These are phyloP conservation scores for Clarireedia homoeocarpa DNA, from an alignment of 2,329 filamentous ascomycete species.

Conservation along the genomic window DNA sequence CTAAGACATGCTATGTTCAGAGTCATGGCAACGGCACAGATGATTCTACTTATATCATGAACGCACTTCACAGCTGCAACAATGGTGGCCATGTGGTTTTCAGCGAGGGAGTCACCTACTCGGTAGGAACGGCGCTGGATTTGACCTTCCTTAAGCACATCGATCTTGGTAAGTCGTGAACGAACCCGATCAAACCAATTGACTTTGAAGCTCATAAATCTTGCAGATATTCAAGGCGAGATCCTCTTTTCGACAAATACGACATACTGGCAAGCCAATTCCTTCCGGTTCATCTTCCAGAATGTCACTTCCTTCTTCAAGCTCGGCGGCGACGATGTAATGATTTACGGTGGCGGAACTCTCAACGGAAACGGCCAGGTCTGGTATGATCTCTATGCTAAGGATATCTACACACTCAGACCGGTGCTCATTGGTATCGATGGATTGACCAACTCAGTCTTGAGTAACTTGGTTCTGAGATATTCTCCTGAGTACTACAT, in stretches of 20 bases:
- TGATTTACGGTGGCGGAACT: conserved; percentile 58
- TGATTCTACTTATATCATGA: conserved; percentile 40
- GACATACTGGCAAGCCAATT: conserved; percentile 58
- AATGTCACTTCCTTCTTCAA: conserved; percentile 61
- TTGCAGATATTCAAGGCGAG: conserved; percentile 46
- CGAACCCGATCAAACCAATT: not conserved
- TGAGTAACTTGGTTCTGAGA: conserved; percentile 51
- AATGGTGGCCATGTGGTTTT: conserved; percentile 52
- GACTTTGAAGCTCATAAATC: not conserved
- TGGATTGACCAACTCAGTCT: conserved; percentile 47
- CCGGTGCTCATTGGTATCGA: conserved; percentile 51
- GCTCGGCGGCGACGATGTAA: conserved; percentile 57
- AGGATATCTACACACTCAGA: conserved; percentile 47
- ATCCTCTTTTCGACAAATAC: conserved; percentile 59
- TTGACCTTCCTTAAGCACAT: conserved; percentile 56
- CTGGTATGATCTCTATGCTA: conserved; percentile 50
- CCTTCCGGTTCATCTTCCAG: conserved; percentile 58
- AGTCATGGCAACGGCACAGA: conserved; percentile 23
- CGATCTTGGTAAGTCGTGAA: conserved; percentile 44
- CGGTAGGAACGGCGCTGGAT: conserved; percentile 56
- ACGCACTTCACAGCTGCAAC: conserved; percentile 51
- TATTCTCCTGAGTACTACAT: conserved; percentile 56
- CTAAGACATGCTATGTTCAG: conserved; percentile 24
- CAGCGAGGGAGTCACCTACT: conserved; percentile 46
- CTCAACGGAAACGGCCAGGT: conserved; percentile 57